Base-by-base conservation (phyloP, 2,329 filamentous ascomycete species). In the Penicillium sp. region DNA sequence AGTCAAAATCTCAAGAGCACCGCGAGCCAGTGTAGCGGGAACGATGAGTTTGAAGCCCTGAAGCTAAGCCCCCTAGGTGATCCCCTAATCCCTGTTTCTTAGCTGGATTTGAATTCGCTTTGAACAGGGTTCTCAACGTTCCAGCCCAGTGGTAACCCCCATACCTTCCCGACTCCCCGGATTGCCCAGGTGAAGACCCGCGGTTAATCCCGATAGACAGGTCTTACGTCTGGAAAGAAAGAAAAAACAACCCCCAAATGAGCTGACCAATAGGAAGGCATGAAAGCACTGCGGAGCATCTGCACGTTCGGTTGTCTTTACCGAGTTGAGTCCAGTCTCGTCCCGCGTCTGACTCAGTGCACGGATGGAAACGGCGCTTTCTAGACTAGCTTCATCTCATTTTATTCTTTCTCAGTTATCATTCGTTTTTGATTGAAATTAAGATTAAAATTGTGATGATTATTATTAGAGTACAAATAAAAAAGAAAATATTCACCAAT, bases 261-360 rank as follows among this genome's bases (percentile, higher is more conserved):
- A 9, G 5, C 14, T 13, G n/a, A 21, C 47, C 47, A 48, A 41
- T 41, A 13, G 14, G 31, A 35, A 21, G 47, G 10, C n/a, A 10
- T 2, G 7, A 13, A 7, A 22, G 33, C 26, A 16, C n/a, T 48
- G 22, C 16, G 27, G 21, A 35, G 21, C 6, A 21, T 37, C 10
- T 53, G 50, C 50, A 53, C 43, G 26, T 60, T 64, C 63, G 63
- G 63, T 58, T 62, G 61, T 43, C 55, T 52, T 65, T 57, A 59
- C 64, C 61, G 55, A 63, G 55, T 61, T 59, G 44, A 55, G 58
- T 51, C 43, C 43, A 29, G 48, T 48, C 45, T 43, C 51, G 50
- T 31, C 52, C 56, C 50, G 41, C 56, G 54, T 60, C 62, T 63
- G 55, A 61, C 58, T 60, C 55, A 52, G 21, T 37, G 11, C 21